A percentile compares a stretch with the other conserved stretches of the same genome.
phyloP scores from a whole-genome alignment of 805 yeast species.

The Suhomyces sp. region DNA sequence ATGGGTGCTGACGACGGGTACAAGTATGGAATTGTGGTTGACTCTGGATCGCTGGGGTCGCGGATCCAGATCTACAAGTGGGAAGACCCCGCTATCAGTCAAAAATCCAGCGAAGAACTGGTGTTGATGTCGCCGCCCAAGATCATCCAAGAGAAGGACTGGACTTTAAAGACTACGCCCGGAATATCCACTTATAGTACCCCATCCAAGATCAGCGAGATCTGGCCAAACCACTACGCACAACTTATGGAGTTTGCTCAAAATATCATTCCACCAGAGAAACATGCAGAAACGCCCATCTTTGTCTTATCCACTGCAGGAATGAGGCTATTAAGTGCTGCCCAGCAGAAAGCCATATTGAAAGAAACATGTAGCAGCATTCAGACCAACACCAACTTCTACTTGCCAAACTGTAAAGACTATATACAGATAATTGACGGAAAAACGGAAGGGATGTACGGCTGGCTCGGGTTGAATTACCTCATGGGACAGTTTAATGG shows the following conservation, averaged over 20 bases:
- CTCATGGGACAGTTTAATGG: slow-evolving; percentile 62
- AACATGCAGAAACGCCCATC: slow-evolving; percentile 70
- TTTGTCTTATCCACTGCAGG: slow-evolving; percentile 97
- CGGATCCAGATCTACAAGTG: slow-evolving; percentile 80
- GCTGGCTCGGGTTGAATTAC: slow-evolving; percentile 93
- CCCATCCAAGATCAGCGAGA: slow-evolving; percentile 42
- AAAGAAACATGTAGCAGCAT: slow-evolving; percentile 58
- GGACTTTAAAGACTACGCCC: slow-evolving; percentile 75
- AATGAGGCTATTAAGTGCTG: slow-evolving; percentile 71
- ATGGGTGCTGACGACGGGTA: slow-evolving; percentile 5
- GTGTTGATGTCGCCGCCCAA: slow-evolving; percentile 61
- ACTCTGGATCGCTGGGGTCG: slow-evolving; percentile 95
- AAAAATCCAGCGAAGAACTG: slow-evolving; percentile 23
- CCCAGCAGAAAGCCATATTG: slow-evolving; percentile 53
- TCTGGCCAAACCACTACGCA: slow-evolving; percentile 72
- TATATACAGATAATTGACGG: slow-evolving; percentile 90
- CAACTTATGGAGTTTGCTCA: slow-evolving; percentile 68
- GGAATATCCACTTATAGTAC: slow-evolving; percentile 69
- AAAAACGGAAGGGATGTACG: slow-evolving; percentile 89
- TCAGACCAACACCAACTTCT: slow-evolving; percentile 53
- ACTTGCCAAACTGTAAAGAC: slow-evolving; percentile 55
- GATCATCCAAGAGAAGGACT: slow-evolving; percentile 57
- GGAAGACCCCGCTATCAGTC: slow-evolving; percentile 44
- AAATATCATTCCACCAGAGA: slow-evolving; percentile 59
- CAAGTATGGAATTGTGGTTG: slow-evolving; percentile 83